Conservation (phyloP, 2,329 filamentous ascomycete genomes). For the Trichoderma sp. region DNA sequence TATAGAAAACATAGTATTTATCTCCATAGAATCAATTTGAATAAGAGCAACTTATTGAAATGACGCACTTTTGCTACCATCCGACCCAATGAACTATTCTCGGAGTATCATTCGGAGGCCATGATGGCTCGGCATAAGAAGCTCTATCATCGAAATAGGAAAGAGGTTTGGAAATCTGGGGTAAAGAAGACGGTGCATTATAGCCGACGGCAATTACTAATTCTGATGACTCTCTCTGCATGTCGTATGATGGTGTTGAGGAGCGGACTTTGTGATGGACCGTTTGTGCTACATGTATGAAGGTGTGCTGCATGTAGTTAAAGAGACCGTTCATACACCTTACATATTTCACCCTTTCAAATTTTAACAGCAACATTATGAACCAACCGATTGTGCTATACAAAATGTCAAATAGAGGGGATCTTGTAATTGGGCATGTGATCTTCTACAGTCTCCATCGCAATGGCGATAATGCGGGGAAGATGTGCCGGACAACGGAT, state of each 20-base stretch:
- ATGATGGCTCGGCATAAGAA: background rate
- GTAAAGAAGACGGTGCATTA: background rate
- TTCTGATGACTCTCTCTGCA: background rate
- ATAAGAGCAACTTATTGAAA: background rate
- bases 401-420: background rate
- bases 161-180: background rate
- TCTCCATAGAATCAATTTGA: too few relatives aligned
- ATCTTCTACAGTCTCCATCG: background rate
- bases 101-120: constrained; percentile 3
- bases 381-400: background rate
- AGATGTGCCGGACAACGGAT: background rate
- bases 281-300: background rate
- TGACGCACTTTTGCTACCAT: background rate
- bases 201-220: constrained; percentile 4
- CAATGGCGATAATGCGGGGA: background rate
- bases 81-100: background rate
- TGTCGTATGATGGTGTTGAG: background rate
- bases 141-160: background rate
- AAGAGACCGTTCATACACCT: background rate
- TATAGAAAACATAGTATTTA: background rate
- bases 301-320: background rate
- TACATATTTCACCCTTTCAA: background rate
- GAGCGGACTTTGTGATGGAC: background rate
- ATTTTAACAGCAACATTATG: too few relatives aligned
- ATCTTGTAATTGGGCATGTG: background rate